A percentile compares a stretch with the other conserved stretches of the same genome.
phyloP scores from a whole-genome alignment of 108 stramenopile species.

The Stephanodiscus triporus region DNA sequence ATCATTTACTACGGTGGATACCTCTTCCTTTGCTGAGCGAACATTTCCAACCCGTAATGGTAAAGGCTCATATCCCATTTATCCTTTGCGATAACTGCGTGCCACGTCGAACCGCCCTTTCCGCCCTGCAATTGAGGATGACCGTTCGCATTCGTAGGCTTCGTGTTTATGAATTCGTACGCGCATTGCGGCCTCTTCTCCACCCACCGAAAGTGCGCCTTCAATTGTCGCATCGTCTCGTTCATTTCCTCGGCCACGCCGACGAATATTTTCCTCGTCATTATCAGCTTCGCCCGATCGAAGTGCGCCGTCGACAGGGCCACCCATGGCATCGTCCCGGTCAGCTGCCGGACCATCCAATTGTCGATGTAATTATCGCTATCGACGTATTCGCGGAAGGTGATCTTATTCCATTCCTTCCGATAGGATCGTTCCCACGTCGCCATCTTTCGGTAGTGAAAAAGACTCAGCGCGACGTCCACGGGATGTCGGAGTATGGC shows the following conservation, averaged over 20 bases:
- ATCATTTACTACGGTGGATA: constrained; percentile 4
- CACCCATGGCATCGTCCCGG: constrained; percentile 44
- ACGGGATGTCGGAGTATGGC: constrained; percentile 40
- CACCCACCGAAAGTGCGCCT: constrained; percentile 30
- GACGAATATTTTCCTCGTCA: constrained; percentile 33
- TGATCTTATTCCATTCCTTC: constrained; percentile 33
- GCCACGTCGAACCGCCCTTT: constrained; percentile 15
- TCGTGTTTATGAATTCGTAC: constrained; percentile 13
- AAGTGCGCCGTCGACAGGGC: constrained; percentile 29
- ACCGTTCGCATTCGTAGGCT: constrained; percentile 15
- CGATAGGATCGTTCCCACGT: constrained; percentile 44
- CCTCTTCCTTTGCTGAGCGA: constrained; percentile 24
- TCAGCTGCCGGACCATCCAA: constrained; percentile 45
- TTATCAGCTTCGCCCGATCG: constrained; percentile 27
- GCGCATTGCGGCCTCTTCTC: constrained; percentile 28
- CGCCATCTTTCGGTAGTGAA: constrained; percentile 44
- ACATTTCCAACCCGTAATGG: constrained; percentile 35
- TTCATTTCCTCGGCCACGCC: constrained; percentile 41
- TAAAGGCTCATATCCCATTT: constrained; percentile 36
- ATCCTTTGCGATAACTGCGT: constrained; percentile 15
- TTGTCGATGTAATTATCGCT: constrained; percentile 32
- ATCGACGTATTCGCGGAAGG: constrained; percentile 30
- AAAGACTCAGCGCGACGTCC: constrained; percentile 39
- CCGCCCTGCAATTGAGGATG: constrained; percentile 26
- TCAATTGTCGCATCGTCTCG: constrained; percentile 37